Percentiles rank a stretch among this genome's conserved stretches.
phyloP scores from a whole-genome alignment of 2,329 filamentous ascomycete genomes.

The Alternaria ethzedia region DNA sequence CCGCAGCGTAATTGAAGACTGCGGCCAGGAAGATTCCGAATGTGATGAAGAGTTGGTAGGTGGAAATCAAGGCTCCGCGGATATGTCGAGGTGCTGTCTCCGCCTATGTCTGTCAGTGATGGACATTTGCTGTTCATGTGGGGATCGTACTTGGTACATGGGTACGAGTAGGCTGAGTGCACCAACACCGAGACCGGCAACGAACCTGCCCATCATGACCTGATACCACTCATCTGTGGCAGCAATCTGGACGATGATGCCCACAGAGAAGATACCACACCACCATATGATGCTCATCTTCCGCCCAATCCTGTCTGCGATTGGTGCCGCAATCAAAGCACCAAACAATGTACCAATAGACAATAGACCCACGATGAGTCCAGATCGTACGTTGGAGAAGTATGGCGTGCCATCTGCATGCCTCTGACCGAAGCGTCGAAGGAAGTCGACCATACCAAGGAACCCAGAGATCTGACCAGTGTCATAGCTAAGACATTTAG shows the following conservation, averaged over 20 bases:
- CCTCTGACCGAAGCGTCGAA: constrained; percentile 28
- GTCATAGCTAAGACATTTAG: constrained; percentile 22
- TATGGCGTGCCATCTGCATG: constrained; percentile 23
- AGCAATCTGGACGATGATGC: constrained; percentile 69
- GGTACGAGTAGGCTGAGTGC: constrained; percentile 62
- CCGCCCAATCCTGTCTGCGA: constrained; percentile 67
- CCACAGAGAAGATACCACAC: constrained; percentile 66
- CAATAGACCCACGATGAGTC: constrained; percentile 51
- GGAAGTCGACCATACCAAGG: constrained; percentile 39
- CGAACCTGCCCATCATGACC: constrained; percentile 65
- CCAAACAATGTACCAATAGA: constrained; percentile 78
- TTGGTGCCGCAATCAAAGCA: constrained; percentile 62
- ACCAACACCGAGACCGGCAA: constrained; percentile 70
- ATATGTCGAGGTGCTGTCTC: constrained; percentile 69
- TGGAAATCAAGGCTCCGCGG: constrained; percentile 65
- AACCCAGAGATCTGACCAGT: constrained; percentile 42
- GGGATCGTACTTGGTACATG: constrained; percentile 58
- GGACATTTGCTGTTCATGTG: background rate
- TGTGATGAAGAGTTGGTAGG: constrained; percentile 72
- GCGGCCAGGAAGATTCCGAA: constrained; percentile 65
- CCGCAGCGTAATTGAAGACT: constrained; percentile 65
- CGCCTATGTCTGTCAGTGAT: constrained; percentile 37
- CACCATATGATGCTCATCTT: constrained; percentile 65
- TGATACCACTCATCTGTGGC: constrained; percentile 65
- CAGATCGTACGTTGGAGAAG: constrained; percentile 38